Conservation (phyloP, 148 eudicot species). For the Rhododendron molle region DNA sequence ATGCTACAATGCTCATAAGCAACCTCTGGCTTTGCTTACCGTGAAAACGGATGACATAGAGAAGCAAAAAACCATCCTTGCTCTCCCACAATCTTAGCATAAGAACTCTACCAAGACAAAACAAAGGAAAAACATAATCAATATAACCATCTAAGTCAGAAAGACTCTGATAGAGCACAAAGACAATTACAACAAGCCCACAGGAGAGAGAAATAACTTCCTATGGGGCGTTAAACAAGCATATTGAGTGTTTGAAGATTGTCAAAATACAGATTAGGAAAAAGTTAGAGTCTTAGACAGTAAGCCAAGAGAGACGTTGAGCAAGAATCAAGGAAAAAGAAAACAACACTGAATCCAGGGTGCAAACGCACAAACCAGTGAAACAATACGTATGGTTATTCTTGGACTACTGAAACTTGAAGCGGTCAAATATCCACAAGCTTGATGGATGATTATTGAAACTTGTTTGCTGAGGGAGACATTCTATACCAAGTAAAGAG, state of each 20-base stretch:
- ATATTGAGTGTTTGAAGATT: not conserved
- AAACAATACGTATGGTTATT: not conserved
- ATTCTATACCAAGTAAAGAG: not conserved
- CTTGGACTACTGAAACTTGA: not conserved
- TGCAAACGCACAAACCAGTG: not conserved
- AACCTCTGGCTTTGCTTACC: constrained; percentile 37
- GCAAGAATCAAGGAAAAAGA: not conserved
- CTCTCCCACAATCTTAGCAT: constrained; percentile 74
- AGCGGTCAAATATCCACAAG: not conserved
- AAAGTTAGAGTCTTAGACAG: not conserved
- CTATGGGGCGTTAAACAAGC: not conserved
- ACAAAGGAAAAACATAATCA: not conserved
- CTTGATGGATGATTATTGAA: not conserved
- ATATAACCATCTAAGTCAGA: not conserved
- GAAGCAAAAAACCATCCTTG: constrained; percentile 92
- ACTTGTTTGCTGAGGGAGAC: not conserved
- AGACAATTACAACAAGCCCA: not conserved
- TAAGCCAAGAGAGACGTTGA: not conserved
- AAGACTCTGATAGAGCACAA: not conserved
- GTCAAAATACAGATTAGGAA: not conserved
- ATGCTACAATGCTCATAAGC: not conserved
- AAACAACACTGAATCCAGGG: not conserved
- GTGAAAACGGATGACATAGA: constrained; percentile 60
- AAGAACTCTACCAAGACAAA: constrained; percentile 48
- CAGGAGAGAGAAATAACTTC: not conserved